phyloP scores from a whole-genome alignment of 2,329 filamentous ascomycete species.

The Diaporthe sp. region DNA sequence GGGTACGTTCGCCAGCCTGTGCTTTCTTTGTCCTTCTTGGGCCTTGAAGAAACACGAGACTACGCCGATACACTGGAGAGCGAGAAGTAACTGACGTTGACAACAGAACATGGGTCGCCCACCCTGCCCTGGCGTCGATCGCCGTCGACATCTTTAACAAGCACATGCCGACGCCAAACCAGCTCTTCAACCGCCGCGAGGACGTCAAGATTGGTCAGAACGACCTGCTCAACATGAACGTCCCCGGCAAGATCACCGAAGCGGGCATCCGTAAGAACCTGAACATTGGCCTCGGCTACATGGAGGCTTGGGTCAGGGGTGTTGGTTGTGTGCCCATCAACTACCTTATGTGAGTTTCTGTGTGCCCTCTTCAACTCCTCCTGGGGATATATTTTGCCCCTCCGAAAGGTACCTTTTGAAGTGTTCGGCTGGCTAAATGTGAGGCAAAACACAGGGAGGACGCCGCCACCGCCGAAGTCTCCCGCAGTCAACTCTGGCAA shows the following conservation, averaged over 20 bases:
- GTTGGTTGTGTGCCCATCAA: slow-evolving; percentile 98
- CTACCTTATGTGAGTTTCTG: slow-evolving; percentile 79
- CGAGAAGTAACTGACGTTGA: not conserved
- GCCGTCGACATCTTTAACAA: slow-evolving; percentile 96
- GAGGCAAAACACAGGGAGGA: slow-evolving; percentile 71
- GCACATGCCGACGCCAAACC: slow-evolving; percentile 98
- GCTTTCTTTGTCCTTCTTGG: not conserved
- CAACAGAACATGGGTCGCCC: slow-evolving; percentile 87
- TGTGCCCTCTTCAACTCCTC: not conserved
- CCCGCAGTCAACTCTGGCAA: slow-evolving; percentile 94
- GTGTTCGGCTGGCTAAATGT: not conserved
- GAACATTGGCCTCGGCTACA: slow-evolving; percentile 95
- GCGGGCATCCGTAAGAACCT: slow-evolving; percentile 97
- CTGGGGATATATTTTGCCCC: not conserved
- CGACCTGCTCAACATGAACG: slow-evolving; percentile 97
- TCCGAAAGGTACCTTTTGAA: too few species aligned
- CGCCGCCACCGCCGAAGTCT: slow-evolving; percentile 96
- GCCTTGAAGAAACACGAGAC: not conserved
- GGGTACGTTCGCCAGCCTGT: slow-evolving; percentile 55
- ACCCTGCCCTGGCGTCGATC: slow-evolving; percentile 89
- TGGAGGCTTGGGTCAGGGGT: slow-evolving; percentile 97
- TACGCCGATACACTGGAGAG: too few species aligned
- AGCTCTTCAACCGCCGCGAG: slow-evolving; percentile 90
- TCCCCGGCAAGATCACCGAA: slow-evolving; percentile 91
- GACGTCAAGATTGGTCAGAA: slow-evolving; percentile 88